A percentile compares a stretch with the other conserved stretches of the same genome.
Evolutionary conservation across 352 stramenopile genomes (phyloP).

Genomic region (Phytopythium vexans): DNA sequence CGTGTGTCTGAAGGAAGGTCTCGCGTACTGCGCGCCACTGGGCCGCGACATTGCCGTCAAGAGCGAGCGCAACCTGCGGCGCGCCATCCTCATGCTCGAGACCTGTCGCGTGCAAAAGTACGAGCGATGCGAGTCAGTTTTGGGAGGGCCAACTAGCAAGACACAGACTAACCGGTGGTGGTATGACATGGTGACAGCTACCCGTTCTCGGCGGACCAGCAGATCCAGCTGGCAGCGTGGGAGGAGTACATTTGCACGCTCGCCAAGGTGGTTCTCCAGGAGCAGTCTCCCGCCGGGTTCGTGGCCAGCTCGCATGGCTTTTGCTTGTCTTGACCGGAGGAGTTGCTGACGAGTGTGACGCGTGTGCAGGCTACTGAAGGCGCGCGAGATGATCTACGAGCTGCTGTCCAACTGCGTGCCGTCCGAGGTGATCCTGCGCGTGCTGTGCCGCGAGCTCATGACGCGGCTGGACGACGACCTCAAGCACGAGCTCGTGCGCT

Average conservation of each 20-base stretch:
- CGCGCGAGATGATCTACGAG: conserved; percentile 98
- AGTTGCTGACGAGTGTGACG: background rate
- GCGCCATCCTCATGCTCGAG: conserved; percentile 97
- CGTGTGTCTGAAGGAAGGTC: conserved; percentile 90
- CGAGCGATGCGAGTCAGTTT: background rate
- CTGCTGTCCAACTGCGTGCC: conserved; percentile 98
- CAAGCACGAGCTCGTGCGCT: conserved; percentile 94
- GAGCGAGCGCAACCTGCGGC: conserved; percentile 94
- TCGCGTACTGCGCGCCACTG: conserved; percentile 87
- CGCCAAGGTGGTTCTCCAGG: conserved; percentile 91
- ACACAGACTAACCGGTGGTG: background rate
- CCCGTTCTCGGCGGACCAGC: conserved; percentile 79
- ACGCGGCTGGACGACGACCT: conserved; percentile 94
- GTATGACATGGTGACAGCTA: conserved; percentile 38
- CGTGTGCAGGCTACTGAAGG: conserved; percentile 80
- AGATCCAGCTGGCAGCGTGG: conserved; percentile 93
- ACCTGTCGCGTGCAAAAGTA: conserved; percentile 85
- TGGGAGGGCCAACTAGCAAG: background rate
- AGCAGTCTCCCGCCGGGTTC: conserved; percentile 93
- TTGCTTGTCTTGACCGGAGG: background rate
- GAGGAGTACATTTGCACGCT: conserved; percentile 96
- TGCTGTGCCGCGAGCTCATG: conserved; percentile 90
- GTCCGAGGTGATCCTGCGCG: conserved; percentile 95
- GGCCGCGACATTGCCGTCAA: conserved; percentile 90
- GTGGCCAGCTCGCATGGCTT: conserved; percentile 2